Evolutionary conservation across 1,284 basidiomycete species (phyloP).

Genomic region (Ustilago loliicola): DNA sequence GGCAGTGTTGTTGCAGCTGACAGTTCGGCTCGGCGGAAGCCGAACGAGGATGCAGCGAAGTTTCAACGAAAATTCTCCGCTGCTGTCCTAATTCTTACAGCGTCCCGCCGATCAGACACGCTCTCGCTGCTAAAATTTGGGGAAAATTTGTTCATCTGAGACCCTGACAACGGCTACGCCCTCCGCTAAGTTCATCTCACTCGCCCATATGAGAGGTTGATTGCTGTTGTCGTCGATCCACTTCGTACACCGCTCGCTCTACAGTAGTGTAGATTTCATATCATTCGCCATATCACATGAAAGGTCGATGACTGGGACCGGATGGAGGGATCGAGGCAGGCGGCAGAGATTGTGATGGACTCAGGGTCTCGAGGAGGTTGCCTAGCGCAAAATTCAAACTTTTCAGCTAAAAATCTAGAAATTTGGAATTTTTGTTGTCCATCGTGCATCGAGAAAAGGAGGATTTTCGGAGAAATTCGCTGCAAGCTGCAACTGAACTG

Average conservation of each 20-base stretch:
- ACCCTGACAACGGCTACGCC: not conserved
- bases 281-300: too few relatives aligned
- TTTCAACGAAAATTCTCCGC: conserved; percentile 48
- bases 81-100: not conserved
- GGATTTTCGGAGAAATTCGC: conserved; percentile 22
- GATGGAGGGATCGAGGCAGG: not conserved
- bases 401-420: not conserved
- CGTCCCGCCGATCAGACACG: conserved; percentile 7
- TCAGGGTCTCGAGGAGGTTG: not conserved
- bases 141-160: not conserved
- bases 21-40: not conserved
- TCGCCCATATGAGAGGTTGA: too few relatives aligned
- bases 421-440: not conserved
- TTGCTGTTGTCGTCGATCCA: too few relatives aligned
- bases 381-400: not conserved
- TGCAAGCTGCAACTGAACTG: conserved; percentile 6
- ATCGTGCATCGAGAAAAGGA: conserved; percentile 8
- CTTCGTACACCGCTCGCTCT: too few relatives aligned
- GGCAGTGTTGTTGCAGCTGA: not conserved
- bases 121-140: too few relatives aligned
- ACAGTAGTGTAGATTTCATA: too few relatives aligned
- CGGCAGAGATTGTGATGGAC: not conserved
- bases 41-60: conserved; percentile 39
- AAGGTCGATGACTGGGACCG: too few relatives aligned
- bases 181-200: not conserved